Percentiles rank a stretch among this genome's conserved stretches.
phyloP scores from a whole-genome alignment of 2,329 filamentous ascomycete genomes.

The Ascosphaera apis region DNA sequence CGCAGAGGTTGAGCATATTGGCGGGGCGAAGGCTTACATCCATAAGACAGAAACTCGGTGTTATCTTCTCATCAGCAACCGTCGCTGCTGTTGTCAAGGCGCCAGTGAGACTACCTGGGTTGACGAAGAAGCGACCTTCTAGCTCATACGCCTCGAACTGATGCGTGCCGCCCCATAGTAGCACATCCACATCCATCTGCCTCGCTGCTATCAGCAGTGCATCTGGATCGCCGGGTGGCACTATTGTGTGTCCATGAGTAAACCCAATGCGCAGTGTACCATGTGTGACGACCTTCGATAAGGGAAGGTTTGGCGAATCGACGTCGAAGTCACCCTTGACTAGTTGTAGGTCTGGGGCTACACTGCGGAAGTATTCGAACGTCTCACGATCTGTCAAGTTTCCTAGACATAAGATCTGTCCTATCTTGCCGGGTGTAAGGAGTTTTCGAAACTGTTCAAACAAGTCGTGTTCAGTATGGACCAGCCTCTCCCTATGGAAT shows the following conservation, averaged over 20 bases:
- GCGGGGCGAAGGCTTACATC: constrained; percentile 46
- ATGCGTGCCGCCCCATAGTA: constrained; percentile 47
- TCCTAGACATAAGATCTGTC: constrained; percentile 57
- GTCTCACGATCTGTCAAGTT: constrained; percentile 61
- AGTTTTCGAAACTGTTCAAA: constrained; percentile 60
- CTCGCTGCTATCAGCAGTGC: constrained; percentile 42
- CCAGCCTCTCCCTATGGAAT: no score
- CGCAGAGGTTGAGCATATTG: not conserved
- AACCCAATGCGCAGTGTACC: constrained; percentile 45
- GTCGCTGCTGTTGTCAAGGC: constrained; percentile 39
- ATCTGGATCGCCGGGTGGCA: constrained; percentile 42
- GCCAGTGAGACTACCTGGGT: constrained; percentile 44
- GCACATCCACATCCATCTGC: constrained; percentile 48
- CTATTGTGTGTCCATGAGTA: constrained; percentile 48
- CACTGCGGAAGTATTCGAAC: constrained; percentile 56
- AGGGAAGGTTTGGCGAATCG: constrained; percentile 38
- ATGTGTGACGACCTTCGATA: constrained; percentile 48
- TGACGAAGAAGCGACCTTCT: constrained; percentile 50
- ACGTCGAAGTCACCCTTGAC: constrained; percentile 50
- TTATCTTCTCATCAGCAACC: constrained; percentile 46
- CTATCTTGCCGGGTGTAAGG: constrained; percentile 61
- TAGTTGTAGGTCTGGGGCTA: constrained; percentile 48
- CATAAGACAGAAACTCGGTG: constrained; percentile 91
- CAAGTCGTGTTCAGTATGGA: no score
- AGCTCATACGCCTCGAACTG: constrained; percentile 49